Percentiles rank a stretch among this genome's conserved stretches.
Conservation (phyloP, 352 stramenopile genomes). For the Phytopythium oedochilum region DNA sequence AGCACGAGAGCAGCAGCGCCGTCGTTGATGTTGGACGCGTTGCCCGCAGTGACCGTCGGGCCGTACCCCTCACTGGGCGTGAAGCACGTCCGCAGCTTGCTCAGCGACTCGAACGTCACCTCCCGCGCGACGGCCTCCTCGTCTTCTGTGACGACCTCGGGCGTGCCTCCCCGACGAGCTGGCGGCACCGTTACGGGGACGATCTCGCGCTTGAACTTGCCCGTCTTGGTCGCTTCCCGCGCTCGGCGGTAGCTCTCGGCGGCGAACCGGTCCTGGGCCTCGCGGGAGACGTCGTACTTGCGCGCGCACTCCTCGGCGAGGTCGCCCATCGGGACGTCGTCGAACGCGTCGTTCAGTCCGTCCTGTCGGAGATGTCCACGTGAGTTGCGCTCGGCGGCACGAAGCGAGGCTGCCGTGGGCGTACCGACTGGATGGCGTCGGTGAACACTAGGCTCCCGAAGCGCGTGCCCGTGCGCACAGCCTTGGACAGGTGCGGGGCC, state of each 20-base stretch:
- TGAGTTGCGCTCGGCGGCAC: background rate
- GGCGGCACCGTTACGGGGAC: slow-evolving; percentile 71
- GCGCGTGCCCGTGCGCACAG: slow-evolving; percentile 62
- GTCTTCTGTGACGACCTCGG: slow-evolving; percentile 53
- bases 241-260: slow-evolving; percentile 90
- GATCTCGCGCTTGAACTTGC: slow-evolving; percentile 84
- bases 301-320: slow-evolving; percentile 91
- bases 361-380: slow-evolving; percentile 46
- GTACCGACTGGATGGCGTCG: slow-evolving; percentile 76
- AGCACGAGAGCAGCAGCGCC: slow-evolving; percentile 92
- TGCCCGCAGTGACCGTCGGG: slow-evolving; percentile 93
- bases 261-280: slow-evolving; percentile 93
- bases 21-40: slow-evolving; percentile 95
- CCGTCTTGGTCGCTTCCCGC: slow-evolving; percentile 27
- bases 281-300: slow-evolving; percentile 80
- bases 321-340: slow-evolving; percentile 93
- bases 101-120: slow-evolving; percentile 86
- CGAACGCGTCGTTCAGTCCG: slow-evolving; percentile 92
- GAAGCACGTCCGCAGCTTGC: slow-evolving; percentile 89
- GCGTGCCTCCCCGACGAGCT: slow-evolving; percentile 21
- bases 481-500: slow-evolving; percentile 88
- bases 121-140: slow-evolving; percentile 82
- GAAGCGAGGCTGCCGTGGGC: too few species aligned
- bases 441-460: slow-evolving; percentile 88
- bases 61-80: slow-evolving; percentile 50